Conservation (phyloP, 208 protist genomes). For the Acanthamoeba rhysodes region DNA sequence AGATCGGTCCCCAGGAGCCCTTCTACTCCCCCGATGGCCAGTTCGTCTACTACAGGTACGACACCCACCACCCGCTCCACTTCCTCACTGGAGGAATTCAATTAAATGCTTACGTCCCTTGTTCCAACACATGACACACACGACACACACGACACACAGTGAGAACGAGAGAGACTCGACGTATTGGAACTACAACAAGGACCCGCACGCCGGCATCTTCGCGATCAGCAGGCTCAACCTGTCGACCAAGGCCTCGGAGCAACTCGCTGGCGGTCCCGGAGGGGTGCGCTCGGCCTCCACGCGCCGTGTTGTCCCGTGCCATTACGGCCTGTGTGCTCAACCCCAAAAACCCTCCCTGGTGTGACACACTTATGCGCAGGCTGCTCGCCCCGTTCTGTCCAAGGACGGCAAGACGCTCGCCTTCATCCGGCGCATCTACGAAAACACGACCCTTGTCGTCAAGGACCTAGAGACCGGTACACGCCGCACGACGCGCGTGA, state of each 20-base stretch:
- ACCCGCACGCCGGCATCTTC: constrained; percentile 71
- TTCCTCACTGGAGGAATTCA: too few species aligned
- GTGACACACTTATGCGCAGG: not conserved
- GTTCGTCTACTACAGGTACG: constrained; percentile 58
- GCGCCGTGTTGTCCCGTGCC: too few species aligned
- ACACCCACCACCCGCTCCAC: not conserved
- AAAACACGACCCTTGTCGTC: constrained; percentile 35
- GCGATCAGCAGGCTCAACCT: constrained; percentile 29
- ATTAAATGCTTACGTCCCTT: too few species aligned
- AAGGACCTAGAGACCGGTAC: constrained; percentile 4
- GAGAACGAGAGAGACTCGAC: not conserved
- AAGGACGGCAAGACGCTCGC: constrained; percentile 61
- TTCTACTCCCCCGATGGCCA: not conserved
- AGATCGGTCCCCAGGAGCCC: constrained; percentile 71
- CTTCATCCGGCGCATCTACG: constrained; percentile 18
- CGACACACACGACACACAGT: not conserved
- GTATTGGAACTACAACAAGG: constrained; percentile 71
- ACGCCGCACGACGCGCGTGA: not conserved
- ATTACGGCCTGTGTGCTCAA: not conserved
- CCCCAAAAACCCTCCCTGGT: too few species aligned
- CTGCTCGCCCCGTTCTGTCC: constrained; percentile 50
- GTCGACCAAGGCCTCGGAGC: not conserved
- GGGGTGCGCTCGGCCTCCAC: not conserved
- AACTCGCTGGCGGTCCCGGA: not conserved
- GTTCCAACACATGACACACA: not conserved